Base-by-base conservation (phyloP, 2,329 filamentous ascomycete genomes). In the Reticulascus tulasneorum region DNA sequence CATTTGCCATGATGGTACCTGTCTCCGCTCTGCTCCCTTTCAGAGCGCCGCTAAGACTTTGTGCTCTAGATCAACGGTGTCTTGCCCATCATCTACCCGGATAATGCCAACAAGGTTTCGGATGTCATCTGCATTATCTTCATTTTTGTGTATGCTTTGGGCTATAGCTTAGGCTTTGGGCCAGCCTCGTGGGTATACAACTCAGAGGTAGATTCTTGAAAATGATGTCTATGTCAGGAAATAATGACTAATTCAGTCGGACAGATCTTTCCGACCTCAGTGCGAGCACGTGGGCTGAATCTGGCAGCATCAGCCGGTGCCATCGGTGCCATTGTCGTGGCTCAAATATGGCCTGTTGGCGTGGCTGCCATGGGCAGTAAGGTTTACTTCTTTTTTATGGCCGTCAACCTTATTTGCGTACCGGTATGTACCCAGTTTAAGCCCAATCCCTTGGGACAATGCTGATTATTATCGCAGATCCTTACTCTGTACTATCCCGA, bases 341-440 rank as follows among this genome's bases (percentile, higher is more conserved):
- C 71, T 0, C 69, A 77, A 38, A 63, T 72, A 10, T 79, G 75
- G 74, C 73, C 74, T 2, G 59, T 77, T 1, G 74, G 71, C 5
- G 66, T 76, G 29, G 59, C 63, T 20, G 60, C 55, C 3, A 59
- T 77, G 15, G 72, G 73, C 4, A 68, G 67, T 10, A 64, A 62
- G 15, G 67, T 75, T 4, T 78, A 77, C 51, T 77, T 77, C 44
- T 70, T 77, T 42, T 78, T 79, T 48, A 75, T 75, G 65, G 58
- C 58, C 7, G 59, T 74, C 18, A 75, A 75, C 45, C 34, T 73
- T 7, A 53, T 58, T 10, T 73, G 65, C 36, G 62, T 72, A 13
- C 63, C 67, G 5, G 64, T 69, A 51, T 33, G 55, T 47, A 5
- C 8, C 2, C 4, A n/a, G 2, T 16, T 22, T 9, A 5, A 4